Evolutionary conservation across 441 rosid genomes (phyloP), one percentile per base, ranked within the genome.

Genomic region (Pelargonium cotyledonis): DNA sequence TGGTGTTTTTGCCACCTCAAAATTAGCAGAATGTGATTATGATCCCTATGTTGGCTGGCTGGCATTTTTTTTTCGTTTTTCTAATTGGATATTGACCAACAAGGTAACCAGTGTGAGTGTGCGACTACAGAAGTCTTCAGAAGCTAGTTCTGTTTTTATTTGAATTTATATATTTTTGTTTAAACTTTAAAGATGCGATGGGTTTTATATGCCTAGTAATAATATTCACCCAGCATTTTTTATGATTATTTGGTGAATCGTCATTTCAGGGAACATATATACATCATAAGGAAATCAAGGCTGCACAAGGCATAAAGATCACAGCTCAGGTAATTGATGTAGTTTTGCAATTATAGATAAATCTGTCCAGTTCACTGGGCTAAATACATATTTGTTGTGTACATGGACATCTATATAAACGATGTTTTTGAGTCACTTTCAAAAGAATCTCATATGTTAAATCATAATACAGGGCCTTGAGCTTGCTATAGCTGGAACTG

Each of bases 291-390:
- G 89, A 90, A 76, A 90, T 89, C 73, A 95, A 89, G 80, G 99
- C 98, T 71, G 98, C 96, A 61, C 91, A 85, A 85, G 95, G 99
- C 73, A 92, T 95, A 76, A 95, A 95, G 82, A 95, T 95, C 62
- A 74, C 89, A 58, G 98, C 90, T 40, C 98, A 95, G 97, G 98
- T 93, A 67, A 79, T 65, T 63, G 47, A 73, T 70, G 44, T 65
- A 31, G 51, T 35, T 35, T 35, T 35, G 21, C 63, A 8, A 14
- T 29, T 9, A 63, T 26, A 53, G 60, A 53, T 53, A 53, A 53
- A 53, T 53, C 60, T 7, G 5, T 58, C 63, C 62, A 10, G 35
- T 18, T 44, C 21, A 14, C 21, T 35, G 3, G 11, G 16, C 14
- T 26, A 69, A 19, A 23, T 58, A 69, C 15, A 10, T 11, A 16